Percentiles rank a stretch among this genome's conserved stretches.
These are phyloP conservation scores for Tubosaeta sp. DNA, from an alignment of 768 basidiomycete species.

Conservation along the genomic window DNA sequence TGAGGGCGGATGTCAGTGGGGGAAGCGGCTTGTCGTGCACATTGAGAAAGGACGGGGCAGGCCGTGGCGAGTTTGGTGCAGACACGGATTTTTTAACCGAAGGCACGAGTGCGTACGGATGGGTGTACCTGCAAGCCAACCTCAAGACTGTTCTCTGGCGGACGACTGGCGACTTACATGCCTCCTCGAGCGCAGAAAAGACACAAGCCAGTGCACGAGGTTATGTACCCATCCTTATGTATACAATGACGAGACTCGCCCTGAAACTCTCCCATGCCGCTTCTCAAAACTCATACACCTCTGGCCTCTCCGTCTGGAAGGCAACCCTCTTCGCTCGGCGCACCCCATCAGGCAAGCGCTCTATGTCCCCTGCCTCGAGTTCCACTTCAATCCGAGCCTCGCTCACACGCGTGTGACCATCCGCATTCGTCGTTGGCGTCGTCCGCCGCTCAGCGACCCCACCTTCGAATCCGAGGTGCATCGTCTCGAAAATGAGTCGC, in stretches of 20 bases:
- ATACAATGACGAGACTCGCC: slow-evolving; percentile 10
- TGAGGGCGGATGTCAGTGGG: slow-evolving; percentile 28
- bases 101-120: slow-evolving; percentile 24
- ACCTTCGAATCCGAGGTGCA: slow-evolving; percentile 86
- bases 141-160: background rate
- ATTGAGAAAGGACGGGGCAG: slow-evolving; percentile 7
- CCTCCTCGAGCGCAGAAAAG: background rate
- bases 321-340: slow-evolving; percentile 58
- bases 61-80: slow-evolving; percentile 24
- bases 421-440: slow-evolving; percentile 37
- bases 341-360: slow-evolving; percentile 4
- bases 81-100: slow-evolving; percentile 20
- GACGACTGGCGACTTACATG: background rate
- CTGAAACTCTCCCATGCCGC: background rate
- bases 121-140: slow-evolving; percentile 15
- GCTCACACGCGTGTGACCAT: slow-evolving; percentile 17
- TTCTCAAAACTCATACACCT: slow-evolving; percentile 67
- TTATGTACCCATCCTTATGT: slow-evolving; percentile 19
- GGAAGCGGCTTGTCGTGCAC: slow-evolving; percentile 39
- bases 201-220: background rate
- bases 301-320: slow-evolving; percentile 62
- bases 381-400: slow-evolving; percentile 40
- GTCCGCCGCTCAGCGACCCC: slow-evolving; percentile 76
- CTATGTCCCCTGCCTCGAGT: slow-evolving; percentile 32
- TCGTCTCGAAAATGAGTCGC: slow-evolving; percentile 83